Base-by-base conservation (phyloP, 176 grass and related monocot genomes). In the Alloteropsis semialata region DNA sequence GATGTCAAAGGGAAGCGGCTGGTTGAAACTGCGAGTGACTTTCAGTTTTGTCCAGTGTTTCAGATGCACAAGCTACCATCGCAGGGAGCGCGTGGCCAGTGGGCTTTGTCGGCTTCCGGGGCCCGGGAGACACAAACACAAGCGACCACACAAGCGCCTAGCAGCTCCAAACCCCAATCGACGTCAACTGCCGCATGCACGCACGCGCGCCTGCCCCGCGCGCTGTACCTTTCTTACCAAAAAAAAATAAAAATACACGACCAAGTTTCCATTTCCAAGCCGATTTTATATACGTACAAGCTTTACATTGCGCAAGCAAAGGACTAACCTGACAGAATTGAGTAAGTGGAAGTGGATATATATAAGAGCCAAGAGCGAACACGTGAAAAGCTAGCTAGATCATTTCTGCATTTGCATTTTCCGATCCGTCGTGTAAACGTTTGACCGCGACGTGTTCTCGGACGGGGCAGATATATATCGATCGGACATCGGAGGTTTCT, bases 41-140 rank as follows among this genome's bases (percentile, higher is more conserved):
- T 22, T 18, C 0, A n/a, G n/a, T 48, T 4, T 10, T 3, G 34
- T 3, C 8, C 6, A 44, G 67, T 70, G 66, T 65, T 60, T 16
- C 1, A 33, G 77, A 48, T 46, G 81, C 29, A 8, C 69, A 68
- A 81, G 81, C 49, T 72, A 90, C 29, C 78, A 27, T 62, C 3
- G 32, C n/a, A 5, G 64, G 64, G 2, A 22, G 22, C 2, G 25
- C 29, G 18, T 5, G 59, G 11, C 44, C 19, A 1, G 22, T 22
- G 6, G 28, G 5, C n/a, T 15, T 63, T 80, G 69, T 76, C 76
- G 84, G 81, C 46, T 53, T 77, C 85, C 81, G 77, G 82, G 82
- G 82, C 59, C 82, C 86, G 82, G 77, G 75, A 69, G 69, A 68
- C 48, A 49, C 21, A 29, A 4, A 30, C 29, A 19, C 72, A 22